Percentiles rank a stretch among this genome's conserved stretches.
Conservation (phyloP, 164 flowering plant genomes). For the Malania oleifera region DNA sequence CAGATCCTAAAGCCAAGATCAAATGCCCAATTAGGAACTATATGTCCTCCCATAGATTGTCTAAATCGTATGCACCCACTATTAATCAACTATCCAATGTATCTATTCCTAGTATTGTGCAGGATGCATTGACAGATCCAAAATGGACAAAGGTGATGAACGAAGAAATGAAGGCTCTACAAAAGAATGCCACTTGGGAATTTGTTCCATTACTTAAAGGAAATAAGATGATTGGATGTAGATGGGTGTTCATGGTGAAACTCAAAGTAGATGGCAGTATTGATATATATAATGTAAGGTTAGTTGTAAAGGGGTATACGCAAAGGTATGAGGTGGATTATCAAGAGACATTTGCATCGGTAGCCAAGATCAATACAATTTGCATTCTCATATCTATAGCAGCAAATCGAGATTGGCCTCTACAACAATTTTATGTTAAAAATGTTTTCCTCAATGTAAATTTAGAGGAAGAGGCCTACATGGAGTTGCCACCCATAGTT, state of each 20-base stretch:
- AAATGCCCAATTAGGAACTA: too few species aligned
- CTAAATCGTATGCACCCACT: too few species aligned
- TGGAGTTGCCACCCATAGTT: neutral
- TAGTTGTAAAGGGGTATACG: slow-evolving; percentile 5
- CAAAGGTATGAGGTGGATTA: neutral
- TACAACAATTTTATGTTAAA: neutral
- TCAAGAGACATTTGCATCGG: neutral
- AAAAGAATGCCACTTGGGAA: neutral
- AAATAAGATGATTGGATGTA: neutral
- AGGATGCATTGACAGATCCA: neutral
- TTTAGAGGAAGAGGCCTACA: neutral
- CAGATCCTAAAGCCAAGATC: neutral
- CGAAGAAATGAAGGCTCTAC: neutral
- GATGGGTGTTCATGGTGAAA: neutral
- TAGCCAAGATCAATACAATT: neutral
- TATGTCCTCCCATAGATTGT: too few species aligned
- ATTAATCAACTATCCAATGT: neutral
- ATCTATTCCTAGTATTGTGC: neutral
- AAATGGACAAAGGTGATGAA: neutral
- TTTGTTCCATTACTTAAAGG: neutral
- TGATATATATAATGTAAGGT: neutral
- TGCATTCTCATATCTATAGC: neutral
- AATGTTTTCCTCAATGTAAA: neutral
- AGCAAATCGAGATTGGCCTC: neutral
- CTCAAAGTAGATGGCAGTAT: neutral